A percentile compares a stretch with the other conserved stretches of the same genome.
These are phyloP conservation scores for Penicillium bialowiezense DNA, from an alignment of 495 filamentous ascomycete genomes.

Conservation along the genomic window DNA sequence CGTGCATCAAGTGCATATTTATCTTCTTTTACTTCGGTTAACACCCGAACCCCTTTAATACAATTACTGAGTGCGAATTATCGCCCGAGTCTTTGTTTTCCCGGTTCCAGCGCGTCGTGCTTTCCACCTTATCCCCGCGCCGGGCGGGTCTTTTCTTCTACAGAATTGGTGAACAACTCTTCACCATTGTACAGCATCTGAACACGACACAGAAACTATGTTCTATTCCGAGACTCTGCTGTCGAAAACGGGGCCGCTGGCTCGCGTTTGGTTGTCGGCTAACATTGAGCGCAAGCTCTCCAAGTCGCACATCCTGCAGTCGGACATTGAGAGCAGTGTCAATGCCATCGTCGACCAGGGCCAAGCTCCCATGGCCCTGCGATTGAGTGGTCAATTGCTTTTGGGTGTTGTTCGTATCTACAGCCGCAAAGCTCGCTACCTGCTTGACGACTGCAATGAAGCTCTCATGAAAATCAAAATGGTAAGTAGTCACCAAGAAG, in stretches of 20 bases:
- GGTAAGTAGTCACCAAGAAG: conserved; percentile 52
- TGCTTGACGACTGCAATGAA: conserved; percentile 96
- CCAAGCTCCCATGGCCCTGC: conserved; percentile 91
- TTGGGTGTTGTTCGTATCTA: conserved; percentile 97
- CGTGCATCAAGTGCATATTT: conserved; percentile 11
- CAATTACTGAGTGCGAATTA: conserved; percentile 10
- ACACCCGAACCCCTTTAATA: neutral
- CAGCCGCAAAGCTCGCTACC: conserved; percentile 91
- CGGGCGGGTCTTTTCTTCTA: conserved; percentile 33
- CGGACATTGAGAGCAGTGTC: conserved; percentile 89
- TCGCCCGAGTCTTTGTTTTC: conserved; percentile 35
- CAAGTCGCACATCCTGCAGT: conserved; percentile 89
- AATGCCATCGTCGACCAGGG: conserved; percentile 90
- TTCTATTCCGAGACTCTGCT: conserved; percentile 97
- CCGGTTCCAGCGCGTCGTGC: conserved; percentile 38
- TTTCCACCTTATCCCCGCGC: conserved; percentile 38
- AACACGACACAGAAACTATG: conserved; percentile 55
- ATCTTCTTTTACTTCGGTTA: neutral
- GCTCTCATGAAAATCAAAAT: conserved; percentile 97
- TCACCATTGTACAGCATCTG: conserved; percentile 8
- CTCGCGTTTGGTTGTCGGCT: conserved; percentile 95
- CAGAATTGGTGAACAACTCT: conserved; percentile 8
- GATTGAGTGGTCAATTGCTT: conserved; percentile 88
- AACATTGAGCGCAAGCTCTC: conserved; percentile 97
- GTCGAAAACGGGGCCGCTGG: conserved; percentile 93